Base-by-base conservation (phyloP, 371 early-diverging fungal species). In the Saksenaea vasiformis region DNA sequence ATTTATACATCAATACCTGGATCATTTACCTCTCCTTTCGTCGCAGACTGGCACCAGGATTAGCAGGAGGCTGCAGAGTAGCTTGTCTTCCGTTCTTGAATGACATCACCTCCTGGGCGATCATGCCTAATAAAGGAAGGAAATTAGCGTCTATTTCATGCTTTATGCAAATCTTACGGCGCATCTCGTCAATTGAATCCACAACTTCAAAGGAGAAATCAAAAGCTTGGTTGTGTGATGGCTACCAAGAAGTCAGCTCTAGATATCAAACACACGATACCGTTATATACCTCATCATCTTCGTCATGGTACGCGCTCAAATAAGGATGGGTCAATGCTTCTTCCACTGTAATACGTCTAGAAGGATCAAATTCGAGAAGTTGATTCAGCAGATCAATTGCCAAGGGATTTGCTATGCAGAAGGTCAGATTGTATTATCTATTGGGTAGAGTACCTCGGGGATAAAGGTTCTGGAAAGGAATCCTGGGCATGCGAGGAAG, bases 121-220 rank as follows among this genome's bases (percentile, higher is more conserved):
- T 95, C 88, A 93, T 88, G 68, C 81, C 89, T 89, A 68, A 22
- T 17, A 28, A 34, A 17, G 39, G 14, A 8, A 31, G 9, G 28
- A 39, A 35, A 43, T 22, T 3, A 28, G 34, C n/a, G 24, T 54
- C 56, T 55, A 14, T 4, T n/a, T 41, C 0, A 26, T 35, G 15
- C 28, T 26, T 24, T n/a, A 47, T 38, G 27, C 26, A n/a, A 37
- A 14, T 24, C 83, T 72, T 82, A 90, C 95, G 73, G 75, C 90
- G 92, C 91, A 98, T 95, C 10, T 94, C 93, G 26, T 91, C 92
- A 64, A 95, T 90, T 1, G 86, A 77, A 53, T 95, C 93, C 22
- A 91, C 85, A 24, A 85, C 78, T 74, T 98, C 98, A 74, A 98
- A 98, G 1, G 93, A 90, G 78, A 98, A 96, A 73, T 96, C 96